Evolutionary conservation across 1,284 basidiomycete genomes (phyloP).

Genomic region (Inonotus hispidus): DNA sequence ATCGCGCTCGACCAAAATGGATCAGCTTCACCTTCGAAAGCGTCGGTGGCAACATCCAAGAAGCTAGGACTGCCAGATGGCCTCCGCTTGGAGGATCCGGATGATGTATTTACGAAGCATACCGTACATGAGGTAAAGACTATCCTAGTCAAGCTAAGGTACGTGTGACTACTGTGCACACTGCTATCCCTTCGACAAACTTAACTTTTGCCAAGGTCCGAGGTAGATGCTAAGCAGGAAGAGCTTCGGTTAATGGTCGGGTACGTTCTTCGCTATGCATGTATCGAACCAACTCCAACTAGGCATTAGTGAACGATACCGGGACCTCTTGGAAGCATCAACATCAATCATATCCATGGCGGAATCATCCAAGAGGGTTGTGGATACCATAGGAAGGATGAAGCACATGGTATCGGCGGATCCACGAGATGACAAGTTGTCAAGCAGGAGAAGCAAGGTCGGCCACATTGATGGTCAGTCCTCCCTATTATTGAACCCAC

Average conservation of each 20-base stretch:
- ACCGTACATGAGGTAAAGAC: constrained; percentile 72
- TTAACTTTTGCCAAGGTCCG: constrained; percentile 43
- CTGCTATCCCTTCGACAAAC: not conserved
- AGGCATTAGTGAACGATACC: constrained; percentile 80
- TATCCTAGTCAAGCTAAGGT: constrained; percentile 72
- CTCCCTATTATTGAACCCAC: not conserved
- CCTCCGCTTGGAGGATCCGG: constrained; percentile 44
- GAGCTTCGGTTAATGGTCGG: constrained; percentile 94
- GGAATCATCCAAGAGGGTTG: constrained; percentile 57
- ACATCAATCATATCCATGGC: constrained; percentile 79
- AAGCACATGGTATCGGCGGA: constrained; percentile 25
- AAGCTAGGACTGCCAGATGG: not conserved
- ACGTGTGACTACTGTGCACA: constrained; percentile 16
- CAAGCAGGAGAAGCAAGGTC: constrained; percentile 31
- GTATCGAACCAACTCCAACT: constrained; percentile 33
- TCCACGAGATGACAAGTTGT: constrained; percentile 39
- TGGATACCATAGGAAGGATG: constrained; percentile 55
- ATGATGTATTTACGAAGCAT: constrained; percentile 73
- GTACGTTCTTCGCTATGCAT: constrained; percentile 50
- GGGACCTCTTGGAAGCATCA: constrained; percentile 87
- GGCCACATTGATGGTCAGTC: constrained; percentile 8
- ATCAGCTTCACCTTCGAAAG: not conserved
- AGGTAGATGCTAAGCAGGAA: constrained; percentile 87
- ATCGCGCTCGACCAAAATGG: not conserved
- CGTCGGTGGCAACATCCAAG: not conserved